A percentile compares a stretch with the other conserved stretches of the same genome.
These are phyloP conservation scores for Amorphotheca resinae DNA, from an alignment of 495 filamentous ascomycete species.

Conservation along the genomic window DNA sequence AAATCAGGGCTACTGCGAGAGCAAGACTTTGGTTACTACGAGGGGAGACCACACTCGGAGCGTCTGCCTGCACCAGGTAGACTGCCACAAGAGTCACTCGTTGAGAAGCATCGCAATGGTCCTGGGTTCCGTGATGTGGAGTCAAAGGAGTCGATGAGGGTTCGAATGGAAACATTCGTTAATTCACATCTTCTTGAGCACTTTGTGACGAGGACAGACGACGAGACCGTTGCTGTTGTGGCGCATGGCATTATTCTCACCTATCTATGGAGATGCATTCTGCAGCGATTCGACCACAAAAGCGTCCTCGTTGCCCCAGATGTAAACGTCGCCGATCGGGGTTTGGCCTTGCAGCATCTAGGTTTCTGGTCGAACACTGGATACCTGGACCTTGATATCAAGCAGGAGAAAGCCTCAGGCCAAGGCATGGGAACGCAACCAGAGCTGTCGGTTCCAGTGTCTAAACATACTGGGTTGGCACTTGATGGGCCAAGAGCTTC, in stretches of 20 bases:
- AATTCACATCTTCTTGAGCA: conserved; percentile 44
- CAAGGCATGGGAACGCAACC: not conserved
- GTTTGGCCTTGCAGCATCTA: conserved; percentile 19
- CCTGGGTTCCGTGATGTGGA: conserved; percentile 39
- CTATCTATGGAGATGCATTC: conserved; percentile 48
- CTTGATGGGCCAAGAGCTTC: not conserved
- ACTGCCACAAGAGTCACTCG: conserved; percentile 9
- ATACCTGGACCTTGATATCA: conserved; percentile 40
- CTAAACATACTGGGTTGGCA: not conserved
- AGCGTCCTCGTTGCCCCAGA: conserved; percentile 21
- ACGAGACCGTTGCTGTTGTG: conserved; percentile 45
- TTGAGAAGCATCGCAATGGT: conserved; percentile 15
- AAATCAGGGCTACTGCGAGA: conserved; percentile 48
- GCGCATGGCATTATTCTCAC: conserved; percentile 72
- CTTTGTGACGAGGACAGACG: conserved; percentile 25
- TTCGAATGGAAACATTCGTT: conserved; percentile 50
- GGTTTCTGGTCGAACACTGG: conserved; percentile 59
- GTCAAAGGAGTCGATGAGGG: conserved; percentile 49
- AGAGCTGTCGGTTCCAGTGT: not conserved
- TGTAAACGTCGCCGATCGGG: conserved; percentile 8
- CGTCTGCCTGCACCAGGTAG: conserved; percentile 6
- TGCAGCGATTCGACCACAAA: conserved; percentile 37
- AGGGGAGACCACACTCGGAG: conserved; percentile 40
- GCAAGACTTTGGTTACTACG: conserved; percentile 58
- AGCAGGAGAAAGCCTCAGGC: not conserved